These are phyloP conservation scores for Hanseniaspora uvarum DNA, from an alignment of 1,139 yeast genomes.

Conservation along the genomic window DNA sequence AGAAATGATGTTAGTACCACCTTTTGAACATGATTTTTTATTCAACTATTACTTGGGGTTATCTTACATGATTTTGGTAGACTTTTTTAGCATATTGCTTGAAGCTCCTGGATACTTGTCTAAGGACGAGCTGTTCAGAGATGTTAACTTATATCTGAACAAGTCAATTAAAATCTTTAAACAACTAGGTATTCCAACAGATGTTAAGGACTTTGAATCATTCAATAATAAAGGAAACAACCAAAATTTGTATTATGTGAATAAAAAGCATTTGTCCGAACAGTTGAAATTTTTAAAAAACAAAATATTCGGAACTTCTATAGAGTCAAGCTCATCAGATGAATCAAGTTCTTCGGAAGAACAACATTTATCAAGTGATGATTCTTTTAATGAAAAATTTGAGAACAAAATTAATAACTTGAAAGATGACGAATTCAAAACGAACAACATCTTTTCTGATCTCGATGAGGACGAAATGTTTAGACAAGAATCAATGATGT, in stretches of 20 bases:
- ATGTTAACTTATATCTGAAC: conserved; percentile 9
- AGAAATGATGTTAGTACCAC: conserved; percentile 14
- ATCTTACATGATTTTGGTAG: conserved; percentile 12
- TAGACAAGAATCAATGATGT: conserved; percentile 10
- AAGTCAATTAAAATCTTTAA: conserved; percentile 8
- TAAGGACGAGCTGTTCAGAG: conserved; percentile 1
- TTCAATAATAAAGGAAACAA: background rate
- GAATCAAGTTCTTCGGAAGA: background rate
- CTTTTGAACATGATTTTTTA: conserved; percentile 14
- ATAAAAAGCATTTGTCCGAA: conserved; percentile 5
- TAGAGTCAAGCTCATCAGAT: background rate
- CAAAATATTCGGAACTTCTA: conserved; percentile 5
- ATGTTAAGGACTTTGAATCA: background rate
- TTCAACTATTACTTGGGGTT: conserved; percentile 14
- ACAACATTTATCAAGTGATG: background rate
- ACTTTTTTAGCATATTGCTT: conserved; percentile 7
- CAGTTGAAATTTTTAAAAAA: conserved; percentile 7
- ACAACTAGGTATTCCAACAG: conserved; percentile 8
- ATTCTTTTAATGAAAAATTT: background rate
- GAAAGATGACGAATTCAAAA: background rate
- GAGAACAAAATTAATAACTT: background rate
- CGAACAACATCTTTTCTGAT: background rate
- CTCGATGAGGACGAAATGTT: conserved; percentile 7
- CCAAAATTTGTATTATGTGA: background rate
- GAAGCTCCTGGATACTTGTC: background rate